Base-by-base conservation (phyloP, 192 early-diverging fungal genomes). In the Coemansia sp. region DNA sequence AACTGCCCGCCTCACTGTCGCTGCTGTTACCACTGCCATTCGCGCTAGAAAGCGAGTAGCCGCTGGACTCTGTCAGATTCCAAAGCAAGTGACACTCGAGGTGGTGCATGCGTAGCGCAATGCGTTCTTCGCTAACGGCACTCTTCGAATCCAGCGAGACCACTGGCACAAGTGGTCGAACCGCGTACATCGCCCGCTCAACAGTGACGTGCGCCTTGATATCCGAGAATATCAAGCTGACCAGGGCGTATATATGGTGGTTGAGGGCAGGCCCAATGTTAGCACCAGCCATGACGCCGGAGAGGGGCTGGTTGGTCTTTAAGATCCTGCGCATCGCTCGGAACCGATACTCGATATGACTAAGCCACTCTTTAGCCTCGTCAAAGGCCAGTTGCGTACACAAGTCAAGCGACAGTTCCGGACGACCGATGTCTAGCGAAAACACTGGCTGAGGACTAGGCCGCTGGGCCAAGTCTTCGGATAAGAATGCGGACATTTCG, bases 401-500 rank as follows among this genome's bases (percentile, higher is more conserved):
- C 69, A 84, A 64, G 40, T 84, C 77, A 15, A 84, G 61, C n/a
- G 65, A 31, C 12, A 79, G 66, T 69, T 84, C 81, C 3, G 81
- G 81, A 1, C 65, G 70, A 29, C 68, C 73, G 10, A 84, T 27
- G 15, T 84, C 74, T 15, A 84, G 16, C 16, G 62, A 65, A 41
- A 84, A 75, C 24, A 71, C 65, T 1, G 81, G 81, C 58, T 84
- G 76, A 16, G 81, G 81, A 39, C 74, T 68, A 18, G 81, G 81
- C 8, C 66, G 58, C 13, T 74, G 74, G 12, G 73, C 66, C 65
- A 84, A 24, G 20, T 84, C 81, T 44, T 84, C 81, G 8, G 81
- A 84, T 50, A 84, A 20, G 62, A 84, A 84, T 10, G 81, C 81
- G 4, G 77, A 84, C 81, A 84, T 84, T 13, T 84, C 81, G n/a